A percentile compares a stretch with the other conserved stretches of the same genome.
Conservation (phyloP, 2,329 filamentous ascomycete species). For the Cadophora sp. region DNA sequence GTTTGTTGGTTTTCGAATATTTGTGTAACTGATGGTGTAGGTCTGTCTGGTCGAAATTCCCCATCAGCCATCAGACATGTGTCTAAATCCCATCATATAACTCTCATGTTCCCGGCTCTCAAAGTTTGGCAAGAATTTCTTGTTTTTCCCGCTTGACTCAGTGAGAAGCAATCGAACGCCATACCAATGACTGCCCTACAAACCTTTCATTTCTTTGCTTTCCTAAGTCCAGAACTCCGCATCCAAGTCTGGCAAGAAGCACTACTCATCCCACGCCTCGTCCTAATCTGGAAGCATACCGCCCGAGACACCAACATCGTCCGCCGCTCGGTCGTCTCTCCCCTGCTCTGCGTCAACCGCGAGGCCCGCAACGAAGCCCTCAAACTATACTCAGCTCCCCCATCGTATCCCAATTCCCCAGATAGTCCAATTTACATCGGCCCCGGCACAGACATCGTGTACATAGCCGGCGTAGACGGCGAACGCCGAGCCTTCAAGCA, state of each 20-base stretch:
- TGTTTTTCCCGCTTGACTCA: background rate
- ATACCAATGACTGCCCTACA: conserved; percentile 2
- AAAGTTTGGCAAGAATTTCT: background rate
- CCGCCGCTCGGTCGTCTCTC: conserved; percentile 6
- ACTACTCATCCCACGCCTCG: conserved; percentile 21
- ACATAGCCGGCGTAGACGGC: conserved; percentile 19
- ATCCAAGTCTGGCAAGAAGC: conserved; percentile 23
- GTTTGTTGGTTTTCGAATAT: conserved; percentile 6
- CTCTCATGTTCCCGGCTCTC: background rate
- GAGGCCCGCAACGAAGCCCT: conserved; percentile 26
- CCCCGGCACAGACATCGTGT: conserved; percentile 27
- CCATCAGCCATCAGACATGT: background rate
- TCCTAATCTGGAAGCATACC: conserved; percentile 22
- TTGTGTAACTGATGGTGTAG: background rate
- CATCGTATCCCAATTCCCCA: background rate
- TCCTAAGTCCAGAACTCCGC: conserved; percentile 22
- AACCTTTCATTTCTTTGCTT: conserved; percentile 21
- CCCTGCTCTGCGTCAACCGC: conserved; percentile 21
- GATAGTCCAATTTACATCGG: conserved; percentile 16
- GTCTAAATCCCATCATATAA: background rate
- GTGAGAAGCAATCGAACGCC: background rate
- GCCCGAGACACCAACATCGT: background rate
- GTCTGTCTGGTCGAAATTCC: background rate
- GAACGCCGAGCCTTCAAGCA: conserved; percentile 9
- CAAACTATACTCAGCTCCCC: conserved; percentile 11